Evolutionary conservation across 139 green algal species (phyloP), one percentile per base, ranked within the genome.

Genomic region (Chlamydomonas sp.): DNA sequence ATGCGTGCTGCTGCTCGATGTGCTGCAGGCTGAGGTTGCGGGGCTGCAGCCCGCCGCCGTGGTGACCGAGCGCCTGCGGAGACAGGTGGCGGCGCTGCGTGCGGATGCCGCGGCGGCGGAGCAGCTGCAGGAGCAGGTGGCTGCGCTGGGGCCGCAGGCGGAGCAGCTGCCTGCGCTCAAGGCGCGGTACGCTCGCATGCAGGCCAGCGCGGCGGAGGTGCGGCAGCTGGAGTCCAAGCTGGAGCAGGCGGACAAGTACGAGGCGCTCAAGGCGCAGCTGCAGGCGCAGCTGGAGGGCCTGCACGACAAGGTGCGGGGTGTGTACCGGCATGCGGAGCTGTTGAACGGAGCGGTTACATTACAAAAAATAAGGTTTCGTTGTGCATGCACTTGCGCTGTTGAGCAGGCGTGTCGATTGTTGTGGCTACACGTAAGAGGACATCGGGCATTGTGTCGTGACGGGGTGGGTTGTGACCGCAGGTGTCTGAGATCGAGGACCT

Each of bases 151-250:
- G 59, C 77, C 85, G 17, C 31, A 79, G 77, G 85, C 85, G 20
- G 85, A 89, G 76, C 85, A 89, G 67, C 76, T 89, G 76, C 85
- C 85, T 3, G 85, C 15, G 4, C 77, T 89, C 61, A 89, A 89
- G 85, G 85, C 85, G 60, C 63, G 78, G 59, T 71, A 79, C 67
- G 85, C 85, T 64, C 84, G 78, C 66, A 64, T 89, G 77, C 85
- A 89, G 85, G 85, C 85, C 18, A 78, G 61, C 77, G 67, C 77
- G 8, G 85, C 85, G n/a, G 85, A 89, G 85, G 85, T 89, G 59
- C 18, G 67, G 20, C 85, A 89, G 77, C 77, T 89, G 76, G 85
- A 89, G 67, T 78, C 78, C 77, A 77, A 84, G 85, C 85, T 89
- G 64, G 77, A 79, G 76, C 71, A 78, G 61, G 16, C 57, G 1